Evolutionary conservation across 192 early-diverging fungal genomes (phyloP), one percentile per base, ranked within the genome.

Genomic region (Kappamyces sp.): DNA sequence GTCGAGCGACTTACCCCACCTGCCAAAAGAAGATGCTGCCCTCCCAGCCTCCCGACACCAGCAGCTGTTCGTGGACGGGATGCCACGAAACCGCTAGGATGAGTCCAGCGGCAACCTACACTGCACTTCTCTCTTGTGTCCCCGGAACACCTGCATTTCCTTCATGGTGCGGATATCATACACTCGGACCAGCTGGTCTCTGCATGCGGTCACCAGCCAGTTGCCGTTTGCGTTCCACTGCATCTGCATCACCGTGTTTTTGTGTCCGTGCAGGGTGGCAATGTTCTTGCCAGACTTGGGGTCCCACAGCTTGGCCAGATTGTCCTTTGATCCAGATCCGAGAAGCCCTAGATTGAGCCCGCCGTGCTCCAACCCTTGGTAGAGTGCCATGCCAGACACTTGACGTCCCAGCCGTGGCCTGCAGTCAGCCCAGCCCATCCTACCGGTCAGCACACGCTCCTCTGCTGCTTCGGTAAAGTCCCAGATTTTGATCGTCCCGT

Each of bases 161-260:
- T 88, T 87, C 85, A 97, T 88, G 45, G 84, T 91, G 5, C 96
- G 76, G 30, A 99, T 89, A 69, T 99, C 96, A 71, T 88, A 99
- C 8, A 99, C 74, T 63, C 94, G 89, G 34, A 99, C 72, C 38
- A 91, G 65, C 57, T 92, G 88, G 70, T 99, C 96, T 54, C 92
- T 72, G 40, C 87, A 90, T 0, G 88, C 90, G 9, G 88, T 93
- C 2, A 88, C 81, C 2, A 99, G 73, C 96, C 96, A 99, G 63
- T 92, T 89, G 14, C 96, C 96, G 73, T 99, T 99, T 42, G 81
- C 82, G 68, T 99, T 99, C 94, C 94, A 99, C 63, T 89, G 73
- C 4, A 95, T 68, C 2, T 81, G 81, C n/a, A 87, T 68, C 39
- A 99, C 87, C 1, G 91, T 86, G 66, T 94, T 94, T 63, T 95